Percentiles rank a stretch among this genome's conserved stretches.
phyloP scores from a whole-genome alignment of 1,284 basidiomycete species.

The Sporisorium sorghi region DNA sequence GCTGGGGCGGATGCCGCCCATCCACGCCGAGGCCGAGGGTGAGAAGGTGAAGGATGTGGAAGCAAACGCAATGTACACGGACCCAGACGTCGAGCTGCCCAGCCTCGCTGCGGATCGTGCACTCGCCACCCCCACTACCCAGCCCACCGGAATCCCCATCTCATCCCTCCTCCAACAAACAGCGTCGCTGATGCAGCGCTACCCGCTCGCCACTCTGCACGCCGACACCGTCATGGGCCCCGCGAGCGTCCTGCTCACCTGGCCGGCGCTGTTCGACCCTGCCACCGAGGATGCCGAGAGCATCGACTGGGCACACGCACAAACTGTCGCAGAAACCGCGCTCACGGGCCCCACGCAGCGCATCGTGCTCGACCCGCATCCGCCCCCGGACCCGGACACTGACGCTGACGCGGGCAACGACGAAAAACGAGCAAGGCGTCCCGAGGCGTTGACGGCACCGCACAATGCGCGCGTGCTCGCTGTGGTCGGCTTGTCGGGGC shows the following conservation, averaged over 20 bases:
- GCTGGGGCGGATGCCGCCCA: constrained; percentile 35
- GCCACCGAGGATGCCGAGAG: neutral
- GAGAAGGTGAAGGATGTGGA: neutral
- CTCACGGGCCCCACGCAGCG: constrained; percentile 24
- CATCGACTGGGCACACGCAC: constrained; percentile 6
- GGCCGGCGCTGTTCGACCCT: constrained; percentile 22
- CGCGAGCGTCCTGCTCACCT: constrained; percentile 54
- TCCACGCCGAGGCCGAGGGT: constrained; percentile 2
- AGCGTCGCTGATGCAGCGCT: constrained; percentile 18
- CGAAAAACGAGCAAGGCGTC: constrained; percentile 2
- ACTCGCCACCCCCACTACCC: constrained; percentile 5
- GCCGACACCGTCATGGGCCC: constrained; percentile 46
- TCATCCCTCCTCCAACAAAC: constrained; percentile 27
- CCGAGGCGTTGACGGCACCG: neutral
- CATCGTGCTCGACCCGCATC: constrained; percentile 42
- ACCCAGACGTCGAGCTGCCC: constrained; percentile 50
- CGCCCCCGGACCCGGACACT: constrained; percentile 1
- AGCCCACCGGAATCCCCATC: constrained; percentile 3
- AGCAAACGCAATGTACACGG: constrained; percentile 30
- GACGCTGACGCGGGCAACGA: neutral
- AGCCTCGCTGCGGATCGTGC: constrained; percentile 32
- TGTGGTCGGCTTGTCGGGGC: constrained; percentile 39
- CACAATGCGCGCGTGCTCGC: constrained; percentile 29
- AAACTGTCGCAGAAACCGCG: neutral
- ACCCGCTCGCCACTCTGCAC: constrained; percentile 19